Base-by-base conservation (phyloP, 768 basidiomycete species). In the Terana coerulea region DNA sequence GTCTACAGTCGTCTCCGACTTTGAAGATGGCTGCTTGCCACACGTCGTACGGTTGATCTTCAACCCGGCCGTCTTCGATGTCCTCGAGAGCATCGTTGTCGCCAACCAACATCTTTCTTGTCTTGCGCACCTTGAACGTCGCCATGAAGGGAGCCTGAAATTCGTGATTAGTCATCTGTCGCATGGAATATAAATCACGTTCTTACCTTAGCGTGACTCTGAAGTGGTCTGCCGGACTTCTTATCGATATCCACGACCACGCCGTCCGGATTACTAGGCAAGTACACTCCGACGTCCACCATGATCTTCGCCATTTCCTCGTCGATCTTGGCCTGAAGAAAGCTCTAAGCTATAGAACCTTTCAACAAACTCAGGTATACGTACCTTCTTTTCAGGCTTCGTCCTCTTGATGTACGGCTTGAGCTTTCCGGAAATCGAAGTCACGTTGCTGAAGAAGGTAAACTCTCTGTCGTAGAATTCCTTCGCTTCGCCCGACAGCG, bases 11-110 rank as follows among this genome's bases (percentile, higher is more conserved):
- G 64, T 99, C 97, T 49, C 97, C 97, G 52, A 99, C 97, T 75
- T 99, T 99, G 84, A 99, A 99, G 56, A 99, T 99, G 1, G 97
- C 97, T 58, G 92, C 87, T 54, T 95, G 92, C 95, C 92, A 98
- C 40, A 95, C 86, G 55, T 98, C 93, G 63, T 88, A 91, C 59
- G 85, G 77, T 39, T 67, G 59, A 15, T 59, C 57, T 5, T 75
- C 73, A 25, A 68, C 77, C 61, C 84, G 82, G 26, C 73, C 65
- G 4, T 78, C 82, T 12, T 70, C 75, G n/a, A 75, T 80, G 19
- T 81, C 76, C 3, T 74, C 81, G 24, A 86, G 79, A 45, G 91
- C 65, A 24, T 94, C 72, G 15, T 84, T 83, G 52, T 93, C 88
- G 0, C 93, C 79, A 10, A 77, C 76, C 53, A 83, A 73, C 19